Conservation (phyloP, 1,284 basidiomycete species). For the Pseudozyma thailandica region DNA sequence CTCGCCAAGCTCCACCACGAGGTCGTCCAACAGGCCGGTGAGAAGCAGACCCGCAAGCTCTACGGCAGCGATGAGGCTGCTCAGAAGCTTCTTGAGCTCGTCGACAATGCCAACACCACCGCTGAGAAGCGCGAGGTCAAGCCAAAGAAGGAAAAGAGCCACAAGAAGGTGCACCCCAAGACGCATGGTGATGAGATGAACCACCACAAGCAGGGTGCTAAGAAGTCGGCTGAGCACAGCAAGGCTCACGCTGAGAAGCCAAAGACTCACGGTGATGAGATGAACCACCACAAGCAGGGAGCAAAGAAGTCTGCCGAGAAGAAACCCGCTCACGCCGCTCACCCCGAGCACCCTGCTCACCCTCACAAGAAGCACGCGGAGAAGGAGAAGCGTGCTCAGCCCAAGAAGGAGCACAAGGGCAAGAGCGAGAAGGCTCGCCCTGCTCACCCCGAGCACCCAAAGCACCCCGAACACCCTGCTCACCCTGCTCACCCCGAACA, state of each 20-base stretch:
- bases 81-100: conserved; percentile 20
- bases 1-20: conserved; percentile 29
- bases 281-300: conserved; percentile 9
- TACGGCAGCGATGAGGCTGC: conserved; percentile 22
- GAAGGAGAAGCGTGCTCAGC: conserved; percentile 1
- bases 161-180: conserved; percentile 1
- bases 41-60: conserved; percentile 11
- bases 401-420: conserved; percentile 2
- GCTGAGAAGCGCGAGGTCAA: conserved; percentile 10
- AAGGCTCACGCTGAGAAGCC: conserved; percentile 2
- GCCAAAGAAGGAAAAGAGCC: conserved; percentile 8
- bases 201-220: conserved; percentile 15
- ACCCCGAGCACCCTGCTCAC: too few species aligned
- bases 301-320: conserved; percentile 13
- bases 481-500: neutral
- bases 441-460: conserved; percentile 1
- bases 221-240: conserved; percentile 7
- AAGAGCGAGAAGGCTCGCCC: conserved; percentile 29
- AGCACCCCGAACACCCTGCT: conserved; percentile 26
- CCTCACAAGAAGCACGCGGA: conserved; percentile 3
- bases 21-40: conserved; percentile 14
- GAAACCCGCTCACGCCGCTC: conserved; percentile 27
- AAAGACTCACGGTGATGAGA: neutral
- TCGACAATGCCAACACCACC: conserved; percentile 7
- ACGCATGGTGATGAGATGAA: conserved; percentile 7